Base-by-base conservation (phyloP, 1,139 yeast species). In the Nadsonia commutata region DNA sequence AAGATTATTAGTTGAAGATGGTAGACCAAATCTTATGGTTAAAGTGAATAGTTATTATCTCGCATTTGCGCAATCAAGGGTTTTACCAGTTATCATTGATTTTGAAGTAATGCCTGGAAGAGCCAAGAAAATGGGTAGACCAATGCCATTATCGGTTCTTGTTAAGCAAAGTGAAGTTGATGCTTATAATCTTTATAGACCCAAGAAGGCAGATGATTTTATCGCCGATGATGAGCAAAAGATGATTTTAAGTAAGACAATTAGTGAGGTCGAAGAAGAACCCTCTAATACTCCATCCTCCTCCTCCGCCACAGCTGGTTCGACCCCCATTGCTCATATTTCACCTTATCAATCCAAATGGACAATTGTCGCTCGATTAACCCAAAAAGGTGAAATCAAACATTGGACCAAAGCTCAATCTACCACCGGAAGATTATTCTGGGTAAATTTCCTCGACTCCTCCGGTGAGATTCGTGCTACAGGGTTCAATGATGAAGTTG, bases 391-490 rank as follows among this genome's bases (percentile, higher is more conserved):
- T 45, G 96, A 86, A 49, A 71, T 90, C 54, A 80, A 86, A 63
- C 80, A 82, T 37, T 93, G 93, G 90, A 74, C 83, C 43, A 27
- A 27, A 27, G 86, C 86, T 56, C 78, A 77, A 46, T 73, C 79
- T 55, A 95, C 95, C 48, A 86, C 81, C 51, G 98, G 98, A 44
- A 83, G 84, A 60, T 71, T 93, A 48, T 85, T 93, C 66, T 81
- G 81, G 53, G 85, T 85, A 37, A 84, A 86, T 53, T 76, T 93
- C 51, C 66, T 88, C 50, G 99, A 93, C 59, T 95, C 93, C 59
- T 81, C 95, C 5, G 95, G 94, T 55, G 98, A 90, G 65, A 93
- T 93, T 54, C 75, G 94, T 56, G 97, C 95, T 16, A 86, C 97
- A 7, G 96, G 94, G 3, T 93, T 93, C 63, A 84, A 83, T 58